phyloP scores from a whole-genome alignment of 2,329 filamentous ascomycete species.

The Ophiosphaerella herpotricha region DNA sequence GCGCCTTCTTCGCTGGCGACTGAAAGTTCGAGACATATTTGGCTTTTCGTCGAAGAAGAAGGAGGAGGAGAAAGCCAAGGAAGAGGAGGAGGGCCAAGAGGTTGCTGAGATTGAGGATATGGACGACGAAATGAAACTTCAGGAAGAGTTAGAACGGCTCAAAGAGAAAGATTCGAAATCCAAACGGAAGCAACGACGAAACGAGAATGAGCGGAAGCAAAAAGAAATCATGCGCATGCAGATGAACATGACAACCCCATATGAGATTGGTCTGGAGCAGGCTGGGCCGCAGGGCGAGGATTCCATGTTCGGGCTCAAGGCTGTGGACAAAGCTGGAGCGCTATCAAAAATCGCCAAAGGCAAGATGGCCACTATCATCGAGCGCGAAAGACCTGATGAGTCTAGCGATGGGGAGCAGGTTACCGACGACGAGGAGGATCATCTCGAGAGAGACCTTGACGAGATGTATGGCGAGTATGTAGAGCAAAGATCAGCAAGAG shows the following conservation, averaged over 20 bases:
- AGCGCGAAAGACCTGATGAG: conserved; percentile 55
- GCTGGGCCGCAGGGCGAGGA: conserved; percentile 76
- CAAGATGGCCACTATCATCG: conserved; percentile 72
- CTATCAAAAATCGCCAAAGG: conserved; percentile 73
- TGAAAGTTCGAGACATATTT: conserved; percentile 88
- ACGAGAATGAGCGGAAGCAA: conserved; percentile 91
- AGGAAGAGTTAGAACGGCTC: conserved; percentile 82
- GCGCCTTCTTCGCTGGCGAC: conserved; percentile 82
- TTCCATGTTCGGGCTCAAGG: conserved; percentile 83
- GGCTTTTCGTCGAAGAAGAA: conserved; percentile 80
- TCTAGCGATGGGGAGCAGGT: conserved; percentile 55
- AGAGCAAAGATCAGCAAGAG: conserved; percentile 75
- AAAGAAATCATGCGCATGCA: conserved; percentile 96
- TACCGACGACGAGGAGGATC: conserved; percentile 79
- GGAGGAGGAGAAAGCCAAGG: conserved; percentile 50
- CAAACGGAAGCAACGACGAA: conserved; percentile 82
- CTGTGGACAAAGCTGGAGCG: conserved; percentile 75
- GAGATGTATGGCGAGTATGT: conserved; percentile 84
- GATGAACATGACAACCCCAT: conserved; percentile 93
- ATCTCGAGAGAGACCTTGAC: conserved; percentile 83
- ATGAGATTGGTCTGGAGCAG: conserved; percentile 94
- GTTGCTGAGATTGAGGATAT: conserved; percentile 84
- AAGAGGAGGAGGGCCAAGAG: conserved; percentile 59
- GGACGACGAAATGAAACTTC: conserved; percentile 91
- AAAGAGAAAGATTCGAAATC: conserved; percentile 77